phyloP scores from a whole-genome alignment of 352 stramenopile genomes.

The Phytopythium aichiense region DNA sequence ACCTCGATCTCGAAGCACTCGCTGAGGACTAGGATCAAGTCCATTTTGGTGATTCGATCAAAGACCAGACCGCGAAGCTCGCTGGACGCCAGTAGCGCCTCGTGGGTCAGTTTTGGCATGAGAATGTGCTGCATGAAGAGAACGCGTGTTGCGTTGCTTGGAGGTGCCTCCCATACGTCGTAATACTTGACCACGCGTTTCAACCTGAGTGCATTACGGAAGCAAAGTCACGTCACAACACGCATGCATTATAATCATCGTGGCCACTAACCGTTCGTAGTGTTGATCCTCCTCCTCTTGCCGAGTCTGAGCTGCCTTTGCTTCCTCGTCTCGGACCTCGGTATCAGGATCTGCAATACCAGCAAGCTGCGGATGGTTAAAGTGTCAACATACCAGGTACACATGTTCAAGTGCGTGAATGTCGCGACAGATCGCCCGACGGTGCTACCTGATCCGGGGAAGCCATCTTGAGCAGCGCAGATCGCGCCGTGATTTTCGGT shows the following conservation, averaged over 20 bases:
- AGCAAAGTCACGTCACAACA: not conserved
- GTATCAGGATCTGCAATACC: conserved; percentile 38
- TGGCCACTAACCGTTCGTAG: conserved; percentile 38
- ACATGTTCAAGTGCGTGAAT: not conserved
- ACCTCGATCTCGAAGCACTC: conserved; percentile 86
- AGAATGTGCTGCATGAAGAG: conserved; percentile 87
- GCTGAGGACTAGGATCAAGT: conserved; percentile 76
- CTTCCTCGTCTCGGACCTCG: conserved; percentile 39
- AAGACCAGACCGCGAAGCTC: conserved; percentile 69
- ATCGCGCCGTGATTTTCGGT: conserved; percentile 43
- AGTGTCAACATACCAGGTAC: not conserved
- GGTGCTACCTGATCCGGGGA: conserved; percentile 29
- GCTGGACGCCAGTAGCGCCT: conserved; percentile 60
- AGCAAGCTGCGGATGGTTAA: conserved; percentile 23
- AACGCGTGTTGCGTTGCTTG: conserved; percentile 67
- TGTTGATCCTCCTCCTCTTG: conserved; percentile 44
- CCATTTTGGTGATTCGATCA: conserved; percentile 82
- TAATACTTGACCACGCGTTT: conserved; percentile 83
- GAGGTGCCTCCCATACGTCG: conserved; percentile 81
- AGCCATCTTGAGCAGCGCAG: conserved; percentile 48
- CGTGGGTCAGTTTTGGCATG: conserved; percentile 66
- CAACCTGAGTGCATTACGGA: conserved; percentile 19
- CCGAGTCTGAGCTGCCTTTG: conserved; percentile 37
- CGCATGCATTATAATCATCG: not conserved
- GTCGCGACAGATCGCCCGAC: not conserved